Conservation (phyloP, 768 basidiomycete genomes). For the Mycena rosella region DNA sequence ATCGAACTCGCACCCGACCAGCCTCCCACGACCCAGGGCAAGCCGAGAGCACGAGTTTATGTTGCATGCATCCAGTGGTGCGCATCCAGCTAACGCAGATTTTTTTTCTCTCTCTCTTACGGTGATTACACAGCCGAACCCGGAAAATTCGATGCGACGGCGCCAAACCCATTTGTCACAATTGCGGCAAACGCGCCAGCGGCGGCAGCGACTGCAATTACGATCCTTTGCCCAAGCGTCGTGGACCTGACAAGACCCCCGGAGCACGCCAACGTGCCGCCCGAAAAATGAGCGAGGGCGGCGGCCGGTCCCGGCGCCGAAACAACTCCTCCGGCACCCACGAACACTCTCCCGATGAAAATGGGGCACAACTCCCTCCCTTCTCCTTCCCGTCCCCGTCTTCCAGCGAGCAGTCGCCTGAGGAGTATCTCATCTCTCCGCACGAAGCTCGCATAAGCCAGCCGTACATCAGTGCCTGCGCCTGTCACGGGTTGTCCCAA, state of each 20-base stretch:
- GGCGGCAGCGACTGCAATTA: conserved; percentile 69
- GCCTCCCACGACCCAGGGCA: conserved; percentile 87
- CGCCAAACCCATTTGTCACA: conserved; percentile 80
- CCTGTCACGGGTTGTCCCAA: conserved; percentile 48
- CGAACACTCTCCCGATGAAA: conserved; percentile 16
- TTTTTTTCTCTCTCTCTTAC: conserved; percentile 29
- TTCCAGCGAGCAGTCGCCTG: conserved; percentile 34
- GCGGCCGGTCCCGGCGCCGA: conserved; percentile 52
- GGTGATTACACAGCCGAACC: conserved; percentile 69
- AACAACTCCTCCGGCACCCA: conserved; percentile 33
- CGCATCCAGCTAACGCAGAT: conserved; percentile 22
- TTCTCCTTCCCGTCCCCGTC: conserved; percentile 38
- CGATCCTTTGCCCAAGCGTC: conserved; percentile 79
- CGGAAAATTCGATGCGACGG: conserved; percentile 90
- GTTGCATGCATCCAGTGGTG: conserved; percentile 87
- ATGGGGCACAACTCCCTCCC: conserved; percentile 15
- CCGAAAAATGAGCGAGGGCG: conserved; percentile 52
- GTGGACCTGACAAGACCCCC: conserved; percentile 85
- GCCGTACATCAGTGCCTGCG: conserved; percentile 33
- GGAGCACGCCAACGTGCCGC: conserved; percentile 79
- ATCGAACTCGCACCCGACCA: conserved; percentile 82
- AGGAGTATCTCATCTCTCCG: conserved; percentile 34
- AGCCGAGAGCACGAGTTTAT: conserved; percentile 78
- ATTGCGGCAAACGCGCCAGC: conserved; percentile 69
- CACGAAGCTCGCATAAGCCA: conserved; percentile 11